phyloP scores from a whole-genome alignment of 176 grass and related monocot genomes.

The Avena eriantha region DNA sequence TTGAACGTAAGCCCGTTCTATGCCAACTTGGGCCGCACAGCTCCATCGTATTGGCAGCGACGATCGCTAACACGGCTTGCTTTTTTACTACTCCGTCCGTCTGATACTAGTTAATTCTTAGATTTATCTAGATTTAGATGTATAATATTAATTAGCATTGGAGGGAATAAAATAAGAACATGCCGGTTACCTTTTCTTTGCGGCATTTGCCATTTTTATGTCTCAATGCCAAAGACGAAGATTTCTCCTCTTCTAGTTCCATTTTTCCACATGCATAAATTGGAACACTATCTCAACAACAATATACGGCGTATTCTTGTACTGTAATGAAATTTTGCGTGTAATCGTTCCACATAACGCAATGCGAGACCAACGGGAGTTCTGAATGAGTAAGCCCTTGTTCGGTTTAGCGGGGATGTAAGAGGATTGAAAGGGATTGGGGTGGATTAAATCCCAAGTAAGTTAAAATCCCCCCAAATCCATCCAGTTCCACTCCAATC shows the following conservation, averaged over 20 bases:
- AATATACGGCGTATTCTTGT: not conserved
- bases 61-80: not conserved
- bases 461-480: no score
- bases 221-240: no score
- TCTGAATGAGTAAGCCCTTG: not conserved
- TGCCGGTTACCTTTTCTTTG: no score
- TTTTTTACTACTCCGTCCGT: no score
- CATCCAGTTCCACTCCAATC: no score
- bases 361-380: not conserved
- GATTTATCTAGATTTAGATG: no score
- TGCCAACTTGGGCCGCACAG: not conserved
- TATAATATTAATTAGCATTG: no score
- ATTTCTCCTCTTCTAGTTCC: not conserved
- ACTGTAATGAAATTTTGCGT: not conserved
- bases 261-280: not conserved
- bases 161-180: not conserved
- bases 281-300: not conserved
- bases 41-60: not conserved
- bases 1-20: not conserved
- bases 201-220: no score
- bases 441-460: no score
- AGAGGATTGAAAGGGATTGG: no score
- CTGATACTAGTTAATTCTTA: no score
- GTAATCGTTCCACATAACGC: not conserved
- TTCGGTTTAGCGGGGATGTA: no score